These are phyloP conservation scores for Huntiella bhutanensis DNA, from an alignment of 2,329 filamentous ascomycete genomes.

Conservation along the genomic window DNA sequence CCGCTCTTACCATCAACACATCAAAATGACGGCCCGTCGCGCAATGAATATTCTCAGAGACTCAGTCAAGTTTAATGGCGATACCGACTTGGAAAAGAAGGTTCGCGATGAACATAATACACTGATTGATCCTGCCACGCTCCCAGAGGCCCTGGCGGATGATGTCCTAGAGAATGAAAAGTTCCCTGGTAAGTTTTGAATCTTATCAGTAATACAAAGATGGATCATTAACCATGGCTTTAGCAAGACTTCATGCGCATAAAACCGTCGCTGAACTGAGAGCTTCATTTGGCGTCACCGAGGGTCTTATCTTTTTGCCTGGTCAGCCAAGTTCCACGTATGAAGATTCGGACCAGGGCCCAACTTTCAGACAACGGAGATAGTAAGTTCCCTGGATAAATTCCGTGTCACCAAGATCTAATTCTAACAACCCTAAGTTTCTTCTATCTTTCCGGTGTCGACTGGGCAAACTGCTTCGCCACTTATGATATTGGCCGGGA, in stretches of 20 bases:
- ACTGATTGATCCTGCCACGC: no score
- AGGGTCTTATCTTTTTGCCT: conserved; percentile 37
- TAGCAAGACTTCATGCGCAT: conserved; percentile 37
- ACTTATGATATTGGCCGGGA: conserved; percentile 42
- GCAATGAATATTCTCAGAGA: no score
- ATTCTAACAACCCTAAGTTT: conserved; percentile 25
- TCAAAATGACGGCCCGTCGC: no score
- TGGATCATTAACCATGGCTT: conserved; percentile 1
- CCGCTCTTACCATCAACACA: no score
- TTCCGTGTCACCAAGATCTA: not conserved
- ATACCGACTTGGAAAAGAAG: no score
- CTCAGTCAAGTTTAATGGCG: no score
- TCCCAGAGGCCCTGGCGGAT: no score
- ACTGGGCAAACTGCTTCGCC: conserved; percentile 34
- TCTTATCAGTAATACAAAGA: not conserved
- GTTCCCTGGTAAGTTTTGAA: conserved; percentile 5
- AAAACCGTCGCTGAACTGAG: conserved; percentile 33
- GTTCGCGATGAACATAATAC: no score
- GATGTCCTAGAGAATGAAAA: not conserved
- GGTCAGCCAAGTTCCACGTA: conserved; percentile 31
- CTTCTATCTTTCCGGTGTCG: conserved; percentile 36
- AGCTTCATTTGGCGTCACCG: conserved; percentile 18
- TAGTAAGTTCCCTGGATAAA: conserved; percentile 25
- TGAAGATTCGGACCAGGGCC: conserved; percentile 40
- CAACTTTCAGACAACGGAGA: conserved; percentile 36